phyloP scores from a whole-genome alignment of 2,329 filamentous ascomycete genomes.

The Huntiella decipiens region DNA sequence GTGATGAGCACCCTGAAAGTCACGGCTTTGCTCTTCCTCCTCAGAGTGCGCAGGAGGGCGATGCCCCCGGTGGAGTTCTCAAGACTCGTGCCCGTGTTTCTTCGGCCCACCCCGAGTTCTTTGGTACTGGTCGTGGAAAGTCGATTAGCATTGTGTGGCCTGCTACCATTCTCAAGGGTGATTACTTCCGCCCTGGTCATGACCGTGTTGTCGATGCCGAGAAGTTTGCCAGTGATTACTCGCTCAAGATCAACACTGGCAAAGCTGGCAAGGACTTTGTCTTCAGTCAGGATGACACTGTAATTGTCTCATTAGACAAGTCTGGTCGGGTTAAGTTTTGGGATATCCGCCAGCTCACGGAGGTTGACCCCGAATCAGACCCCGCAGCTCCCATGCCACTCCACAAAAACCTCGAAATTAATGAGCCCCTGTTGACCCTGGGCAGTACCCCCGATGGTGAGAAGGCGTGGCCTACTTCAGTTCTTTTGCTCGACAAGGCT shows the following conservation, averaged over 20 bases:
- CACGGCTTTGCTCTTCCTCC: conserved; percentile 82
- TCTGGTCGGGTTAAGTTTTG: conserved; percentile 93
- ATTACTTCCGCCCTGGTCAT: conserved; percentile 42
- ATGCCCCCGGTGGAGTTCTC: conserved; percentile 74
- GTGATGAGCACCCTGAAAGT: conserved; percentile 60
- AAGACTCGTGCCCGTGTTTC: conserved; percentile 91
- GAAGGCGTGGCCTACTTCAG: conserved; percentile 92
- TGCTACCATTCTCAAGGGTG: conserved; percentile 41
- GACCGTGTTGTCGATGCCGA: conserved; percentile 67
- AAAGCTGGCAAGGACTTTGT: conserved; percentile 97
- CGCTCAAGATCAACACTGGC: conserved; percentile 84
- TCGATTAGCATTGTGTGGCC: conserved; percentile 80
- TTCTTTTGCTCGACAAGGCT: conserved; percentile 89
- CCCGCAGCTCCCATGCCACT: conserved; percentile 32
- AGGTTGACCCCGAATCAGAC: conserved; percentile 31
- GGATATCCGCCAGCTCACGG: conserved; percentile 70
- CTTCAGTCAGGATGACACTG: conserved; percentile 90
- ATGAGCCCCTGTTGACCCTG: conserved; percentile 69
- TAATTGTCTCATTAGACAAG: conserved; percentile 91
- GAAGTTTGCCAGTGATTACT: conserved; percentile 68
- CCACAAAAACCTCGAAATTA: conserved; percentile 51
- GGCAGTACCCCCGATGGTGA: conserved; percentile 72
- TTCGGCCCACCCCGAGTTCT: conserved; percentile 76
- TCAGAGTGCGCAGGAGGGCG: conserved; percentile 68
- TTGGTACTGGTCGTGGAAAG: conserved; percentile 88